Conservation (phyloP, 345 rosid genomes). For the Triadica sebifera region DNA sequence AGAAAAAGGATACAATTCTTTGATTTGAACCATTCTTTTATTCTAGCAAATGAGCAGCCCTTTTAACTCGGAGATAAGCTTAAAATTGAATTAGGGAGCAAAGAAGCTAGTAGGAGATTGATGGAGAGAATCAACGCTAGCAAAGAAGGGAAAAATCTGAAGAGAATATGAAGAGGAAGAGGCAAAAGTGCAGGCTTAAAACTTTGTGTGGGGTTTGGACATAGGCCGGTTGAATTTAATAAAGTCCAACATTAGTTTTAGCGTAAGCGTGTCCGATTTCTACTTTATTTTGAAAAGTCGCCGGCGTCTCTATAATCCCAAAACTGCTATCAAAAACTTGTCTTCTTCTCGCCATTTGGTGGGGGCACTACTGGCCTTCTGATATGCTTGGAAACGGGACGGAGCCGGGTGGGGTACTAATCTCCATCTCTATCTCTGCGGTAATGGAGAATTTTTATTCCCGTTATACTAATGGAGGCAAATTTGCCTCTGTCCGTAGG, state of each 20-base stretch:
- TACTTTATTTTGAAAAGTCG: slow-evolving; percentile 3
- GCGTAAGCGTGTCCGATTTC: neutral
- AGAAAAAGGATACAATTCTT: slow-evolving; percentile 66
- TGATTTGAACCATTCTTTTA: slow-evolving; percentile 54
- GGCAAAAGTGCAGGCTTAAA: neutral
- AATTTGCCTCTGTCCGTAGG: no score
- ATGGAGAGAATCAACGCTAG: neutral
- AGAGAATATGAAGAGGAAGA: neutral
- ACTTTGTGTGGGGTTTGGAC: neutral
- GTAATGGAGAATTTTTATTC: no score
- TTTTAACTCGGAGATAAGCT: neutral
- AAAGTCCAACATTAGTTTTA: neutral
- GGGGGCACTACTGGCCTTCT: neutral
- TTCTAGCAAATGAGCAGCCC: neutral
- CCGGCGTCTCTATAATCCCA: neutral
- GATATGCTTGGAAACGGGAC: no score
- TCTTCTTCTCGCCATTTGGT: neutral
- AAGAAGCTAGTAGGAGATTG: neutral
- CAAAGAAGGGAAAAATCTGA: neutral
- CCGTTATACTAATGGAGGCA: no score
- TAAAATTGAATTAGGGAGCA: neutral
- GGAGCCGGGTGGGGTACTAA: no score
- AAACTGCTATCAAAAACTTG: neutral
- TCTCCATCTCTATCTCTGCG: no score
- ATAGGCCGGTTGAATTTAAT: neutral